Base-by-base conservation (phyloP, 192 early-diverging fungal genomes). In the Mortierella claussenii region DNA sequence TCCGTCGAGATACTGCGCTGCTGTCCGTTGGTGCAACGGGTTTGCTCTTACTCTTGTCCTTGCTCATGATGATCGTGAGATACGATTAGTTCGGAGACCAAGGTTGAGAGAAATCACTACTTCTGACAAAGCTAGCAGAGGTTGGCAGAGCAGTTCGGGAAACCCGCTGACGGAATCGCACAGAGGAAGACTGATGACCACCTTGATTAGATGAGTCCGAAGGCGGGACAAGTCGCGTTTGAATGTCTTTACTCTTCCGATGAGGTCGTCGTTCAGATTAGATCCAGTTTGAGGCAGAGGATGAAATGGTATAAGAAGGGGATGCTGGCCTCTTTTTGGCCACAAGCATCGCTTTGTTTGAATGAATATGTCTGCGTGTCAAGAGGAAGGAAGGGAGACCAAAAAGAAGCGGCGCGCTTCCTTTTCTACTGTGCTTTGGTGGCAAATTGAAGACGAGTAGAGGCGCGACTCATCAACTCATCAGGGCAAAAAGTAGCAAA, bases 211-310 rank as follows among this genome's bases (percentile, higher is more conserved):
- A 27, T 49, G 47, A 49, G 12, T 6, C 8, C 4, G 6, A 24
- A 13, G 17, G 46, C 2, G 46, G 45, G 30, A 48, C 7, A 3
- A 49, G 31, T 34, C 23, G 60, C 23, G 49, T 52, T 27, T 52
- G 49, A 27, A 47, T 32, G 44, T 10, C 4, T 7, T 8, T 31
- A 45, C 27, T 15, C 10, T 47, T 30, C 15, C 17, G n/a, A n/a
- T n/a, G n/a, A 33, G 57, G 45, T 47, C 45, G 43, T 4, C 43
- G 57, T 28, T 47, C 45, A 23, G 57, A 60, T 31, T 47, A 45
- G 33, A 60, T 60, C 57, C 57, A 60, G 30, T n/a, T 27, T 31
- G 31, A 60, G 1, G 57, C 9, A 30, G 43, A 57, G 13, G 40
- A 44, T 15, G 54, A n/a, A n/a, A n/a, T n/a, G n/a, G n/a, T n/a